phyloP scores from a whole-genome alignment of 2,329 filamentous ascomycete genomes.

The Aspergillus neoniger region DNA sequence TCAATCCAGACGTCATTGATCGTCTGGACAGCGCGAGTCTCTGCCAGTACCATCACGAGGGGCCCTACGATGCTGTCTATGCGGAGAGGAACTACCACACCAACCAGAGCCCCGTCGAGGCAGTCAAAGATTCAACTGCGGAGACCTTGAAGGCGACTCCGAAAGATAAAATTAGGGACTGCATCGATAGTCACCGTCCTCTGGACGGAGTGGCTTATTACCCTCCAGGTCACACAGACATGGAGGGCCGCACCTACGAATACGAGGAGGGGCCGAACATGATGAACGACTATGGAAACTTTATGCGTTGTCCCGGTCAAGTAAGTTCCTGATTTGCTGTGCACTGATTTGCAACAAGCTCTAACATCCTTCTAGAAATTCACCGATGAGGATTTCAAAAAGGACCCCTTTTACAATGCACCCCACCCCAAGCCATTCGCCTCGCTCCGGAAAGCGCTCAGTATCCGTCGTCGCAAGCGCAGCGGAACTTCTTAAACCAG shows the following conservation, averaged over 20 bases:
- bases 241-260: constrained; percentile 68
- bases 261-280: constrained; percentile 88
- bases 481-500: constrained; percentile 15
- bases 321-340: constrained; percentile 54
- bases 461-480: constrained; percentile 27
- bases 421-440: constrained; percentile 33
- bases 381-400: constrained; percentile 43
- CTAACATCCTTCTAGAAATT: constrained; percentile 37
- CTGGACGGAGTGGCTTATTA: constrained; percentile 76
- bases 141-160: constrained; percentile 82
- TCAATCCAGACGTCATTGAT: constrained; percentile 77
- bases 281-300: constrained; percentile 69
- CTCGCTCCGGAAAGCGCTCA: constrained; percentile 30
- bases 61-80: constrained; percentile 83
- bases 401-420: constrained; percentile 41
- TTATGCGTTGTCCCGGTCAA: constrained; percentile 71
- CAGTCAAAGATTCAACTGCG: constrained; percentile 69
- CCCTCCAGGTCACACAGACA: constrained; percentile 71
- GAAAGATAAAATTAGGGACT: constrained; percentile 72
- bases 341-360: not conserved
- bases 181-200: constrained; percentile 71
- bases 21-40: constrained; percentile 68
- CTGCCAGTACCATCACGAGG: constrained; percentile 79
- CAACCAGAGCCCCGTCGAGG: constrained; percentile 70
- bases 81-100: constrained; percentile 69